Conservation (phyloP, 139 green algal species). For the Nannochloris sp. region DNA sequence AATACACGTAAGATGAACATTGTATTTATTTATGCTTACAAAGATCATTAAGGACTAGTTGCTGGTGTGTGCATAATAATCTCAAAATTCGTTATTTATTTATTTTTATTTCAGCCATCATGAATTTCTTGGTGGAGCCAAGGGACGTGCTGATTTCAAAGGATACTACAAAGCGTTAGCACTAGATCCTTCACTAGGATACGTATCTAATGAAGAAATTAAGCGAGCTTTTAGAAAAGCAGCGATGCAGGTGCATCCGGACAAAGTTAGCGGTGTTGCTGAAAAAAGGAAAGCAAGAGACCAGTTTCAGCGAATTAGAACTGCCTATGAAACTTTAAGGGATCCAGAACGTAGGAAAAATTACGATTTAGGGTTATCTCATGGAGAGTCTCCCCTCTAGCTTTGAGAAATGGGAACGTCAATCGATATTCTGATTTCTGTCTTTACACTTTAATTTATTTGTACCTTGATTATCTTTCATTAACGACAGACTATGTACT, state of each 20-base stretch:
- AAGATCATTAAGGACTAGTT: neutral
- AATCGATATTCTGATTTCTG: too few species aligned
- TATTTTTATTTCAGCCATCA: neutral
- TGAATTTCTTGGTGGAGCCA: neutral
- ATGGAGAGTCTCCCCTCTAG: too few species aligned
- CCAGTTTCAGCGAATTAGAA: constrained; percentile 49
- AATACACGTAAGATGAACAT: neutral
- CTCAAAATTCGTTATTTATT: too few species aligned
- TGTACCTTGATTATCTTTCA: too few species aligned
- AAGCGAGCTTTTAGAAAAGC: constrained; percentile 61
- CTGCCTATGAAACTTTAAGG: constrained; percentile 57
- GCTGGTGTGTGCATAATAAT: too few species aligned
- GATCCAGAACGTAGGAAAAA: constrained; percentile 40
- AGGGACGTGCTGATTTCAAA: constrained; percentile 52
- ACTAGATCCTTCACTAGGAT: constrained; percentile 28
- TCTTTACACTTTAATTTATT: too few species aligned
- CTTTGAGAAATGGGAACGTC: too few species aligned
- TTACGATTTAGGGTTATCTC: constrained; percentile 49
- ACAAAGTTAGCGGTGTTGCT: constrained; percentile 34
- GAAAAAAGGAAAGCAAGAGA: constrained; percentile 25
- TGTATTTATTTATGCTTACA: neutral
- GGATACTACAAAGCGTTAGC: constrained; percentile 71
- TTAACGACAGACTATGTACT: neutral
- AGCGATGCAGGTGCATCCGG: constrained; percentile 65
- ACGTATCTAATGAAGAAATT: constrained; percentile 37